phyloP scores from a whole-genome alignment of 1,139 yeast genomes.

The Kodamaea suecica region DNA sequence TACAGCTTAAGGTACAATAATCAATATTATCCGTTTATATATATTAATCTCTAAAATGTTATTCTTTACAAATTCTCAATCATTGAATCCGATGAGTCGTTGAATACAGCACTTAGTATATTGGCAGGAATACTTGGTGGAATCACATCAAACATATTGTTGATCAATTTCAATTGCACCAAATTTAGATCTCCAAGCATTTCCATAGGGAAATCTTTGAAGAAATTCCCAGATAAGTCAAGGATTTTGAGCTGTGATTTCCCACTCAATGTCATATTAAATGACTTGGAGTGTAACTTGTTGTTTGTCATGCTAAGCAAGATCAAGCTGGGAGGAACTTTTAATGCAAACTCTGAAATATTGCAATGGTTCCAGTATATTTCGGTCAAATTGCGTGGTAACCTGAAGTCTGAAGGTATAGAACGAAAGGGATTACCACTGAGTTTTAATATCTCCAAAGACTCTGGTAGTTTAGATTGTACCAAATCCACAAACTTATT shows the following conservation, averaged over 20 bases:
- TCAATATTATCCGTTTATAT: too few relatives aligned
- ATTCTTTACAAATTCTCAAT: conserved; percentile 8
- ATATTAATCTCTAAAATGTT: too few relatives aligned
- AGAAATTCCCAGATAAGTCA: conserved; percentile 14
- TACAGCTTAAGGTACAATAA: too few relatives aligned
- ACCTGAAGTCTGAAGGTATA: conserved; percentile 7
- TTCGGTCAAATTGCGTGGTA: conserved; percentile 7
- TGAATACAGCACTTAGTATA: conserved; percentile 11
- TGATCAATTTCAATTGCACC: conserved; percentile 11
- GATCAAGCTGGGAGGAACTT: conserved; percentile 5
- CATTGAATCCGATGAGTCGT: conserved; percentile 10
- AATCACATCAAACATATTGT: conserved; percentile 13
- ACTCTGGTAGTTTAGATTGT: conserved; percentile 5
- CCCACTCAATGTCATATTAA: conserved; percentile 2
- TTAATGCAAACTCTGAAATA: conserved; percentile 7
- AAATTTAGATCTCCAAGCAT: conserved; percentile 4
- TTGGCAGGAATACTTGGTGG: conserved; percentile 9
- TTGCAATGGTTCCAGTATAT: conserved; percentile 11
- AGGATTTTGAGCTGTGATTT: conserved; percentile 4
- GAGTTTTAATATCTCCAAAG: conserved; percentile 6
- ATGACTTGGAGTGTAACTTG: conserved; percentile 12
- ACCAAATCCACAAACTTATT: conserved; percentile 7
- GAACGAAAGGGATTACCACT: conserved; percentile 8
- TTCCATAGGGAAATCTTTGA: conserved; percentile 11
- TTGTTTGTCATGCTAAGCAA: conserved; percentile 10